Conservation (phyloP, 2,329 filamentous ascomycete genomes). For the Xylariaceae sp. region DNA sequence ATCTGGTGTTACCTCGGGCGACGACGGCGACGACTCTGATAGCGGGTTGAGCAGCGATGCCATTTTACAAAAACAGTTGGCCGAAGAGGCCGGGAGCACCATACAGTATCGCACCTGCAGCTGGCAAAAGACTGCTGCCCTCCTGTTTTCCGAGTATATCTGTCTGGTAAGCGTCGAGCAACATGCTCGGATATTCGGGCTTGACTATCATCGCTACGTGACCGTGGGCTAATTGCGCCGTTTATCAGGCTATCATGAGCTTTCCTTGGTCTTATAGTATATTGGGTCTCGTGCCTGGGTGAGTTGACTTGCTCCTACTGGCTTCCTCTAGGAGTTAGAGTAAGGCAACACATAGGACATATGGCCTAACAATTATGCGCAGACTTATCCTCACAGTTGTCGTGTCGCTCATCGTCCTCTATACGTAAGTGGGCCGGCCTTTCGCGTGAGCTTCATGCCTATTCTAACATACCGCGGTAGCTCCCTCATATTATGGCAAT, state of each 20-base stretch:
- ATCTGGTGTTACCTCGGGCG: slow-evolving; percentile 7
- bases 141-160: slow-evolving; percentile 94
- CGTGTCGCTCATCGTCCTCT: slow-evolving; percentile 72
- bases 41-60: slow-evolving; percentile 41
- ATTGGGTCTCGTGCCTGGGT: slow-evolving; percentile 77
- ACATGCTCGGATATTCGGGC: too few relatives aligned
- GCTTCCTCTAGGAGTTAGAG: too few relatives aligned
- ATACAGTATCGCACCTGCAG: slow-evolving; percentile 93
- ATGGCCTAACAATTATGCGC: slow-evolving; percentile 13
- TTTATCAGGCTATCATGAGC: slow-evolving; percentile 68
- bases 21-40: slow-evolving; percentile 33
- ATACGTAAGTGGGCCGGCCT: slow-evolving; percentile 57
- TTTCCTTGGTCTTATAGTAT: slow-evolving; percentile 91
- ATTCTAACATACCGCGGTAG: slow-evolving; percentile 10
- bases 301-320: slow-evolving; percentile 19
- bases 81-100: slow-evolving; percentile 66
- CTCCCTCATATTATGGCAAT: slow-evolving; percentile 50
- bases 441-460: neutral
- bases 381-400: slow-evolving; percentile 73
- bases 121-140: slow-evolving; percentile 88
- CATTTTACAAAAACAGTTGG: slow-evolving; percentile 62
- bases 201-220: too few relatives aligned
- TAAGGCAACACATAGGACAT: slow-evolving; percentile 9
- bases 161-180: slow-evolving; percentile 55
- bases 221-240: neutral